Percentiles rank a stretch among this genome's conserved stretches.
Conservation (phyloP, 345 rosid species). For the Pistacia atlantica region DNA sequence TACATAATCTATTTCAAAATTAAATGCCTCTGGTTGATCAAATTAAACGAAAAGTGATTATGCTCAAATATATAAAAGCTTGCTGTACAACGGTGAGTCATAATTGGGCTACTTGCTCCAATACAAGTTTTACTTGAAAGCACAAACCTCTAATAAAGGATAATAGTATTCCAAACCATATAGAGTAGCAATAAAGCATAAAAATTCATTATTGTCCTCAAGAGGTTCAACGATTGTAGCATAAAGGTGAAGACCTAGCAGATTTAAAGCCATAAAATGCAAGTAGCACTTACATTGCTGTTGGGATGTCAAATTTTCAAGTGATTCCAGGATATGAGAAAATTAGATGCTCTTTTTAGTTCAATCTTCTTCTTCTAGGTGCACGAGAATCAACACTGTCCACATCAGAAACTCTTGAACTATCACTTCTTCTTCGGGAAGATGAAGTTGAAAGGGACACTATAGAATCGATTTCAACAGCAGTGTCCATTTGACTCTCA, state of each 20-base stretch:
- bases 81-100: conserved; percentile 8
- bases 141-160: conserved; percentile 1
- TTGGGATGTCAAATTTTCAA: conserved; percentile 22
- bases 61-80: conserved; percentile 11
- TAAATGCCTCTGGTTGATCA: neutral
- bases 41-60: neutral
- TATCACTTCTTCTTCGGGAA: conserved; percentile 74
- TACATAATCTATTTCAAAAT: neutral
- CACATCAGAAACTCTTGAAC: conserved; percentile 72
- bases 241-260: conserved; percentile 1
- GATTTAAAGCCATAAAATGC: conserved; percentile 21
- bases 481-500: conserved; percentile 80
- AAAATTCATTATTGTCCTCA: conserved; percentile 16
- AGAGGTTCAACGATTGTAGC: neutral
- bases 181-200: conserved; percentile 1
- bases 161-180: conserved; percentile 13
- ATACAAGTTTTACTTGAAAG: conserved; percentile 4
- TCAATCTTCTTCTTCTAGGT: conserved; percentile 74
- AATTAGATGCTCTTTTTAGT: conserved; percentile 25
- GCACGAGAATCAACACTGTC: conserved; percentile 87
- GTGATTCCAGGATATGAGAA: conserved; percentile 5
- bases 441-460: conserved; percentile 82
- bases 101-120: conserved; percentile 8
- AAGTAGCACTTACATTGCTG: conserved; percentile 6
- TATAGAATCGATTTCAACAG: conserved; percentile 82